These are phyloP conservation scores for Heterobasidion parviporum DNA, from an alignment of 1,284 basidiomycete genomes.

Conservation along the genomic window DNA sequence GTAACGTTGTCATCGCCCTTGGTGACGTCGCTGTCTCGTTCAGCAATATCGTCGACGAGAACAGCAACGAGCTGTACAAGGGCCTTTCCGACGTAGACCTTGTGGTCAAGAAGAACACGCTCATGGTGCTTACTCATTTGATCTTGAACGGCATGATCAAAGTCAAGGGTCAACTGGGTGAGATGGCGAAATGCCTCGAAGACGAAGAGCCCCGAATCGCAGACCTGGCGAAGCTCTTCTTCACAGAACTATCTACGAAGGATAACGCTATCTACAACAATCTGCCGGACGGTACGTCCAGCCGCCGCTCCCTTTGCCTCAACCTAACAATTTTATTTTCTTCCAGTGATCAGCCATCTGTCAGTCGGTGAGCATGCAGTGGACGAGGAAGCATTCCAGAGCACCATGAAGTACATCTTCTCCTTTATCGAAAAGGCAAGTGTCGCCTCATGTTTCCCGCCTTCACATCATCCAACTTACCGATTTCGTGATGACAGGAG, in stretches of 20 bases:
- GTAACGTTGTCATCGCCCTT: conserved; percentile 95
- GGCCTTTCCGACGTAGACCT: conserved; percentile 84
- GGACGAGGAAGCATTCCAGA: conserved; percentile 87
- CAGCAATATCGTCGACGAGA: conserved; percentile 94
- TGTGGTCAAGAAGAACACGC: conserved; percentile 96
- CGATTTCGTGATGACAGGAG: conserved; percentile 42
- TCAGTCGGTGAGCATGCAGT: conserved; percentile 92
- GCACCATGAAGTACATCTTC: conserved; percentile 94
- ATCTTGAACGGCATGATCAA: conserved; percentile 99
- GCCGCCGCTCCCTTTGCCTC: background rate
- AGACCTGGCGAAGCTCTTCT: conserved; percentile 95
- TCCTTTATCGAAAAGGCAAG: conserved; percentile 91
- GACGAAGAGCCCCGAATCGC: conserved; percentile 86
- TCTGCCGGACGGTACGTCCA: conserved; percentile 73
- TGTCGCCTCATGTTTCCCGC: background rate
- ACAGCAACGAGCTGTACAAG: conserved; percentile 91
- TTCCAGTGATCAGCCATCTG: conserved; percentile 86
- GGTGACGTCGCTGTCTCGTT: conserved; percentile 97
- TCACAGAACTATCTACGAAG: conserved; percentile 93
- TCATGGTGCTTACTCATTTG: conserved; percentile 97
- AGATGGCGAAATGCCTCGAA: conserved; percentile 99
- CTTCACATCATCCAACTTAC: background rate
- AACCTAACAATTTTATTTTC: background rate
- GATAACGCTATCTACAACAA: conserved; percentile 99
- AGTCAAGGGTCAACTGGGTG: conserved; percentile 97